These are phyloP conservation scores for Takashimella koratensis DNA, from an alignment of 1,284 basidiomycete species.

Conservation along the genomic window DNA sequence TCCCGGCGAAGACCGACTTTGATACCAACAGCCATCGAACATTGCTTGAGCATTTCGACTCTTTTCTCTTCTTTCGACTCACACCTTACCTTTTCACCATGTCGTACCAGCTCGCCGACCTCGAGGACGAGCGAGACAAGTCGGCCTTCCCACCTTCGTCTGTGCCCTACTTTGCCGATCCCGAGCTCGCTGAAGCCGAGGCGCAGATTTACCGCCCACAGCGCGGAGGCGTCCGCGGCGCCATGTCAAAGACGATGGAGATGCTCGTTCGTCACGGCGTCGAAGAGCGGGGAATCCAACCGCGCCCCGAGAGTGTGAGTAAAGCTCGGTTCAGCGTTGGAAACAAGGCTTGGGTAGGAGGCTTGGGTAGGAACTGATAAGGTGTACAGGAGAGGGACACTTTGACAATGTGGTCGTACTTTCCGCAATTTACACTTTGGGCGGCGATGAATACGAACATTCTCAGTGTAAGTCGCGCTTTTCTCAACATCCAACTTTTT, in stretches of 20 bases:
- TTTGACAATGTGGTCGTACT: slow-evolving; percentile 31
- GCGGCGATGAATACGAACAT: slow-evolving; percentile 47
- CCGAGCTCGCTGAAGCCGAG: neutral
- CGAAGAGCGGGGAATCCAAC: slow-evolving; percentile 44
- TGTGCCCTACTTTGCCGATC: neutral
- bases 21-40: no score
- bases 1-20: no score
- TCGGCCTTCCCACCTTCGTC: neutral
- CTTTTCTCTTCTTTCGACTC: neutral
- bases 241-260: slow-evolving; percentile 16
- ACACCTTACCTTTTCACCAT: neutral
- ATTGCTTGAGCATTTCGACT: no score
- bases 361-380: neutral
- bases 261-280: slow-evolving; percentile 43
- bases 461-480: slow-evolving; percentile 29
- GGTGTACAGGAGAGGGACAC: slow-evolving; percentile 28
- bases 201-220: neutral
- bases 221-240: neutral
- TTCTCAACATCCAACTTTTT: no score
- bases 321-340: neutral
- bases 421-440: slow-evolving; percentile 44
- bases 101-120: neutral
- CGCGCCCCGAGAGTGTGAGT: slow-evolving; percentile 40
- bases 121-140: neutral
- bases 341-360: no score